Percentiles rank a stretch among this genome's conserved stretches.
phyloP scores from a whole-genome alignment of 495 filamentous ascomycete genomes.

The Stereocaulon alpinum region DNA sequence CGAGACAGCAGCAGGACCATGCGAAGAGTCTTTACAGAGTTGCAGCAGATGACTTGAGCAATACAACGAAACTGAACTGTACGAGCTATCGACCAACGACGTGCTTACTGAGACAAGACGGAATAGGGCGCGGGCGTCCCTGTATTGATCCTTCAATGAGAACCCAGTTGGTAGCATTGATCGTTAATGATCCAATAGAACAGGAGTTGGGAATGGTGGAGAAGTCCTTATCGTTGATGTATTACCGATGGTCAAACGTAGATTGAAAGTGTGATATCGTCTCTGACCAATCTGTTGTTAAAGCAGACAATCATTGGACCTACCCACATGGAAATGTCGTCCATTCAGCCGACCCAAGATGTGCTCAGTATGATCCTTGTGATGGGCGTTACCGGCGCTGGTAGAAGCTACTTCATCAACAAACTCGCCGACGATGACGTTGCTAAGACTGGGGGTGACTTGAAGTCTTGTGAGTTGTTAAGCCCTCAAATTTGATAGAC shows the following conservation, averaged over 20 bases:
- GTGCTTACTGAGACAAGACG: background rate
- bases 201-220: too few species aligned
- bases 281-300: too few species aligned
- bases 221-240: too few species aligned
- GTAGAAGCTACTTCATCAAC: constrained; percentile 24
- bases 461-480: constrained; percentile 21
- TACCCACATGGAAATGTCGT: constrained; percentile 7
- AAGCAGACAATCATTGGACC: background rate
- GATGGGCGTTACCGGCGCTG: constrained; percentile 28
- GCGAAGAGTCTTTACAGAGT: constrained; percentile 29
- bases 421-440: constrained; percentile 13
- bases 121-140: background rate
- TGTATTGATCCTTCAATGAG: background rate
- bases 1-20: constrained; percentile 27
- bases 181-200: too few species aligned
- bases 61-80: constrained; percentile 26
- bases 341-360: background rate
- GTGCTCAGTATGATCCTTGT: constrained; percentile 24
- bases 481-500: background rate
- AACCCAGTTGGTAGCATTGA: too few species aligned
- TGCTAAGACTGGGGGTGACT: constrained; percentile 17
- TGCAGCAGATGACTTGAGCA: constrained; percentile 29
- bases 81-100: background rate
- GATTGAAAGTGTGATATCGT: too few species aligned
- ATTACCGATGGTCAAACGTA: too few species aligned